Conservation (phyloP, 306 rosid genomes). For the Corylus americana region DNA sequence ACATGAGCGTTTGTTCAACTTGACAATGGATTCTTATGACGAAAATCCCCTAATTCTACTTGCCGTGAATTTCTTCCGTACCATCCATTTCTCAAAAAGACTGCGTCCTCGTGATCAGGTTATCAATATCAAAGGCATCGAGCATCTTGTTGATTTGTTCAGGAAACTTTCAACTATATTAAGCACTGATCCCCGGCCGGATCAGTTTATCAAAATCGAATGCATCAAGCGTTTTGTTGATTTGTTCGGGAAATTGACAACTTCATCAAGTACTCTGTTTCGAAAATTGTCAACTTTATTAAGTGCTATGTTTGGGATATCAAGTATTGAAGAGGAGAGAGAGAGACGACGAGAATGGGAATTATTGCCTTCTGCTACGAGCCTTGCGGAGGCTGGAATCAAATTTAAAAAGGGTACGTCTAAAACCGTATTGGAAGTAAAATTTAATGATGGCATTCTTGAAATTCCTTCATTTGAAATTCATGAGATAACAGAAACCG, state of each 20-base stretch:
- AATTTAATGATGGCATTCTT: background rate
- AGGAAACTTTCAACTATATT: background rate
- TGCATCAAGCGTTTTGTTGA: too few species aligned
- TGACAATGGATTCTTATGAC: background rate
- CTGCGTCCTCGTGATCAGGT: too few species aligned
- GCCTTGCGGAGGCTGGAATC: constrained; percentile 18
- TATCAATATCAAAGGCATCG: background rate
- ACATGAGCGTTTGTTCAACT: background rate
- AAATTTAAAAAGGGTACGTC: background rate
- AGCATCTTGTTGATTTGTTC: constrained; percentile 16
- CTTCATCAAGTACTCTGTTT: background rate
- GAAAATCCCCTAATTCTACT: too few species aligned
- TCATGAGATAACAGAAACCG: constrained; percentile 18
- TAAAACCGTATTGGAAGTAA: background rate
- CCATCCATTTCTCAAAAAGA: rapidly evolving
- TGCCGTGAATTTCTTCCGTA: background rate
- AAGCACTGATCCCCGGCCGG: too few species aligned
- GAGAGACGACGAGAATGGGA: background rate
- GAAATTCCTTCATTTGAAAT: constrained; percentile 5
- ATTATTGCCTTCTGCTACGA: too few species aligned
- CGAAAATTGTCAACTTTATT: background rate
- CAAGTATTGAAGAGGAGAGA: too few species aligned
- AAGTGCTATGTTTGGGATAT: too few species aligned
- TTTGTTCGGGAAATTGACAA: background rate
- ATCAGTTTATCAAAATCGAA: too few species aligned